Evolutionary conservation across 306 rosid species (phyloP).

Genomic region (Gastrolobium villosum): DNA sequence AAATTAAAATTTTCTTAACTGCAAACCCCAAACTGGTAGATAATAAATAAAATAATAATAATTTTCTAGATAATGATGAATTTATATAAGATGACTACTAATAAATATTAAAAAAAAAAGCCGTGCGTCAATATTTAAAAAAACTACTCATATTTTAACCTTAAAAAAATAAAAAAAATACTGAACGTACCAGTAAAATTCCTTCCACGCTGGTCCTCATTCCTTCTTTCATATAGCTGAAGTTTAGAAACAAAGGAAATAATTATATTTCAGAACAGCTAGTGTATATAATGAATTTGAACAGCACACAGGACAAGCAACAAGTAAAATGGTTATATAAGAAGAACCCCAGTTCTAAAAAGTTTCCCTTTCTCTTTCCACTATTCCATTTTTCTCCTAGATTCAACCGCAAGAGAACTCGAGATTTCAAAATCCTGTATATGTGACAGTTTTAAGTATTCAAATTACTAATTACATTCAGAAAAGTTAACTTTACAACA

Average conservation of each 20-base stretch:
- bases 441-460: background rate
- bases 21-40: background rate
- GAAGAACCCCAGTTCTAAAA: conserved; percentile 4
- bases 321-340: background rate
- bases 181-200: conserved; percentile 77
- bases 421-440: background rate
- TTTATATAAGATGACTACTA: background rate
- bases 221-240: conserved; percentile 97
- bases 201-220: conserved; percentile 99
- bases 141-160: background rate
- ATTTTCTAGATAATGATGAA: background rate
- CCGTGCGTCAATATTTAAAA: no score
- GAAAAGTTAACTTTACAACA: background rate
- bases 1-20: background rate
- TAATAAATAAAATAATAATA: background rate
- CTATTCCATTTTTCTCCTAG: background rate
- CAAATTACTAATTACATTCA: background rate
- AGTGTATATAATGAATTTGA: conserved; percentile 6
- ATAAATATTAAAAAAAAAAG: no score
- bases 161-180: background rate
- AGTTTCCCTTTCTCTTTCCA: background rate
- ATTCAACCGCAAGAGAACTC: background rate
- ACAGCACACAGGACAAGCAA: background rate
- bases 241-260: conserved; percentile 36
- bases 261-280: conserved; percentile 2